These are phyloP conservation scores for Akebia trifoliata DNA, from an alignment of 164 flowering plant genomes.

Conservation along the genomic window DNA sequence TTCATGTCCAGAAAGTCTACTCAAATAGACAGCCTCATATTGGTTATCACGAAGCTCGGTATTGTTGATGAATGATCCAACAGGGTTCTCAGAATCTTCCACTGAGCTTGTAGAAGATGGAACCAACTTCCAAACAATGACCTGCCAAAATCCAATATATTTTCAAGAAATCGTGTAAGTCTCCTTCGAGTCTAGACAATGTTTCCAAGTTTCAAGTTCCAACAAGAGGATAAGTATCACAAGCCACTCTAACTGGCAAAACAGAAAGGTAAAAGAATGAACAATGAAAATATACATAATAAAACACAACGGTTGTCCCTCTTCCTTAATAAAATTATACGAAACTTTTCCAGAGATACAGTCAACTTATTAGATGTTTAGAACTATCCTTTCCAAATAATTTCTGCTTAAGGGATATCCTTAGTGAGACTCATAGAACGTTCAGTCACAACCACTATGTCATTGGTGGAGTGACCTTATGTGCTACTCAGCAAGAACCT, in stretches of 20 bases:
- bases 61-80: constrained; percentile 12
- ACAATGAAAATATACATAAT: not conserved
- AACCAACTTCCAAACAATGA: constrained; percentile 77
- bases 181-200: not conserved
- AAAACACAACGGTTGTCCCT: no score
- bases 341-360: no score
- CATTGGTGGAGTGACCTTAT: not conserved
- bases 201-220: not conserved
- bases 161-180: constrained; percentile 1
- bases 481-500: no score
- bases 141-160: constrained; percentile 36
- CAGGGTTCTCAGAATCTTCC: constrained; percentile 16
- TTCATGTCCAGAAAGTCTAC: constrained; percentile 84
- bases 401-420: no score
- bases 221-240: not conserved
- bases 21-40: constrained; percentile 39
- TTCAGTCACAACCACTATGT: not conserved
- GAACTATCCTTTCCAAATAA: not conserved
- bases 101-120: constrained; percentile 16
- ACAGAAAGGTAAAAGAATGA: not conserved
- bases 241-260: not conserved
- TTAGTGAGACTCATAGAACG: no score
- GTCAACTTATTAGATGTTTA: not conserved
- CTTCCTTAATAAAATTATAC: no score
- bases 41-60: constrained; percentile 16